Evolutionary conservation across 495 filamentous ascomycete genomes (phyloP), one percentile per base, ranked within the genome.

Genomic region (Cercophora newfieldiana): DNA sequence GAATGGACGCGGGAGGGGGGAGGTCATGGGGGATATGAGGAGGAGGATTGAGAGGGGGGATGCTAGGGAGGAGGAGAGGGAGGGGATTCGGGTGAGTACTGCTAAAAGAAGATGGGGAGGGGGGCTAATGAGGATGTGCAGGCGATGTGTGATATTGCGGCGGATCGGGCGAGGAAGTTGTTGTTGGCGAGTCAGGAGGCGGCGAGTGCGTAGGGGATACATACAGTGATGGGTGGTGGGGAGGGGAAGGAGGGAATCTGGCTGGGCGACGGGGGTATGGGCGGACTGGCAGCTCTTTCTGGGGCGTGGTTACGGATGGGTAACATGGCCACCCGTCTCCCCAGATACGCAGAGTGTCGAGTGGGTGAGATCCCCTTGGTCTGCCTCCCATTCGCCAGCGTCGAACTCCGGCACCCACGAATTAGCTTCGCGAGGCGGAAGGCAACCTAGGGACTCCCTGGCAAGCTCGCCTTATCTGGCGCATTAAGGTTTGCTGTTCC

Each of bases 11-110:
- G 80, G 82, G 64, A 82, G 92, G 51, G 79, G 81, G 22, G 82
- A 85, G 63, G 90, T 99, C 48, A 91, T 97, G 89, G 83, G 85
- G 63, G 90, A 97, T 75, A 97, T 97, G 91, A 81, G 85, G 59
- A 72, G 81, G 66, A 83, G 95, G 64, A 97, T 97, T 75, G 85
- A 81, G 19, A 81, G 88, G 63, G 87, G 83, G 8, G 84, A 96
- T 77, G 73, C 86, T 31, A 80, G 85, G 61, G 78, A 74, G 16
- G 95, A 97, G 77, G 85, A 91, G 68, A 74, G 75, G 67, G 92
- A 90, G 70, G 92, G 85, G 24, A 91, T 97, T 64, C 83, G 90
- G 85, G 92, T 95, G 73, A 64, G 81, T 59, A 56, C 12, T 59
- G 50, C n/a, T 57, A 31, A 25, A 2, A 18, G 10, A 57, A 53